A percentile compares a stretch with the other conserved stretches of the same genome.
phyloP scores from a whole-genome alignment of 352 stramenopile genomes.

The Globisporangium perplexum region DNA sequence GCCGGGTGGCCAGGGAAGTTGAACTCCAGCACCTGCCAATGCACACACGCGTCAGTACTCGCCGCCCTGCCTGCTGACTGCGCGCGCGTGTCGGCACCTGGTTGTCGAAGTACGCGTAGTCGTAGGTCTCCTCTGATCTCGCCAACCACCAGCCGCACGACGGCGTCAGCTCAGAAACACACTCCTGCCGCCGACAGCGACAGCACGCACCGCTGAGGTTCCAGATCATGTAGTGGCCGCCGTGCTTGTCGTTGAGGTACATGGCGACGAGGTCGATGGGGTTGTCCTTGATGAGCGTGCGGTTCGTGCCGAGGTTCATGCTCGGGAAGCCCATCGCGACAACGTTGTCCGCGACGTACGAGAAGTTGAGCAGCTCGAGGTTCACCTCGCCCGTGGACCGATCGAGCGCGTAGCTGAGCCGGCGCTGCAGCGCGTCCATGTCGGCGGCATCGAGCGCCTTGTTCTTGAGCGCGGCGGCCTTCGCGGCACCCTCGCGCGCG shows the following conservation, averaged over 20 bases:
- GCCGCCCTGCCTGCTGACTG: no score
- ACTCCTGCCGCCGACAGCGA: no score
- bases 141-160: not conserved
- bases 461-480: conserved; percentile 67
- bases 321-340: conserved; percentile 91
- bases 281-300: conserved; percentile 79
- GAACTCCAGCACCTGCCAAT: conserved; percentile 89
- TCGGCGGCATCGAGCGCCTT: conserved; percentile 72
- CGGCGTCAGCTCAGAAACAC: no score
- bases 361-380: conserved; percentile 87
- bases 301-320: conserved; percentile 76
- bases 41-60: not conserved
- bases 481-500: conserved; percentile 69
- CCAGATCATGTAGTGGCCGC: conserved; percentile 97
- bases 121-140: conserved; percentile 96
- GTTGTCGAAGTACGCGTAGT: conserved; percentile 93
- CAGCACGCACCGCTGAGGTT: conserved; percentile 88
- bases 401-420: conserved; percentile 76
- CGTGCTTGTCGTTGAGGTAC: conserved; percentile 93
- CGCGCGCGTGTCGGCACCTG: no score
- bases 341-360: conserved; percentile 86
- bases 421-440: conserved; percentile 82
- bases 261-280: conserved; percentile 89
- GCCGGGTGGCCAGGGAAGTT: conserved; percentile 96
- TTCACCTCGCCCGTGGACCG: conserved; percentile 76